These are phyloP conservation scores for Rhododendron griersonianum DNA, from an alignment of 148 eudicot species.

Conservation along the genomic window DNA sequence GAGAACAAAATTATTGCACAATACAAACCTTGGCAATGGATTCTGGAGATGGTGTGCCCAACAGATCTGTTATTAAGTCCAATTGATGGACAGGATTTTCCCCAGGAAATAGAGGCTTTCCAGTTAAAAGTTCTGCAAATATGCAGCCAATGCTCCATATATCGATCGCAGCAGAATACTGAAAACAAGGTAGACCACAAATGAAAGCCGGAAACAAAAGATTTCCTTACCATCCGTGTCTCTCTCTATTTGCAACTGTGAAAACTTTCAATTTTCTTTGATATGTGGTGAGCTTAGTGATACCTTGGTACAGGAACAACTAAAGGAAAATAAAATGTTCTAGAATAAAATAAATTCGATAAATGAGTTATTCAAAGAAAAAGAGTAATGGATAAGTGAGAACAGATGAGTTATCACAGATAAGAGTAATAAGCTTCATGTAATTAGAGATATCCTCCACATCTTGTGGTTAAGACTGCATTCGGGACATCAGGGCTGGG, in stretches of 20 bases:
- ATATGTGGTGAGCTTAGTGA: background rate
- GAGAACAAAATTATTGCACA: background rate
- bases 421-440: background rate
- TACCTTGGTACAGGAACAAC: background rate
- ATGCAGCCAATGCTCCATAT: constrained; percentile 7
- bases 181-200: background rate
- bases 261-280: background rate
- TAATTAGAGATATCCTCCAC: background rate
- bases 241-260: background rate
- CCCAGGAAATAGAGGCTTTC: constrained; percentile 3
- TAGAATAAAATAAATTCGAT: no score
- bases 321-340: no score
- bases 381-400: background rate
- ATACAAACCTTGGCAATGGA: constrained; percentile 1
- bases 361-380: background rate
- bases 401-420: background rate
- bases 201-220: background rate
- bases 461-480: background rate
- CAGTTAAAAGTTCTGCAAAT: background rate
- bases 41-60: background rate
- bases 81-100: background rate
- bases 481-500: background rate
- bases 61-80: background rate
- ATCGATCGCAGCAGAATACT: background rate
- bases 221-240: background rate